Evolutionary conservation across 2,329 filamentous ascomycete species (phyloP), one percentile per base, ranked within the genome.

Genomic region (Gaeumannomyces tritici): DNA sequence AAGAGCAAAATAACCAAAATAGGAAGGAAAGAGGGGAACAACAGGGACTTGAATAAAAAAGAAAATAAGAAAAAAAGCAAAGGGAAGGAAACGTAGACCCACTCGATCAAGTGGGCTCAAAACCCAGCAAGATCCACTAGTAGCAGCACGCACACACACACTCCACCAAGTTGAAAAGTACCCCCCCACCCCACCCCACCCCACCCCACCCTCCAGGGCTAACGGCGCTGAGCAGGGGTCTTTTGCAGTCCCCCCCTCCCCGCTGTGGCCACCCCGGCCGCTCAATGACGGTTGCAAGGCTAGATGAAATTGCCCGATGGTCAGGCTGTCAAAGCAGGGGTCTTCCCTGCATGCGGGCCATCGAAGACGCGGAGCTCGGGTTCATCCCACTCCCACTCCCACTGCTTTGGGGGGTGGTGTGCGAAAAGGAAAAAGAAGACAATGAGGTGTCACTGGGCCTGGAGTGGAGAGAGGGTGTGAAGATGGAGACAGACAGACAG

Each of bases 241-340:
- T 57, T 61, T 61, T 24, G 27, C 58, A 42, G 61, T n/a, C n/a
- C n/a, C n/a, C n/a, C n/a, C n/a, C n/a, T 62, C 57, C 62, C 62
- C 62, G 64, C 63, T 60, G 62, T 64, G 61, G 65, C 56, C 60
- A 42, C 65, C 57, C 64, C 62, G 54, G 69, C 70, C 68, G 70
- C 71, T 67, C 70, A 67, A 69, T 66, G 69, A 71, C 70, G 70
- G 70, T 72, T 74, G 68, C 71, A 70, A 71, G 71, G 72, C 70
- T 70, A 75, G 73, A 76, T 76, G 71, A 76, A 77, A 76, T 76
- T 76, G 74, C 73, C 75, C 74, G 75, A 76, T 74, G 70, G 69
- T 69, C 66, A 71, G 70, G 67, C 66, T 66, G 67, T 69, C 62
- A 64, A 62, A 68, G 69, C 68, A 69, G 67, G 72, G 71, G 68